Conservation (phyloP, 306 rosid genomes). For the Sesbania bispinosa region DNA sequence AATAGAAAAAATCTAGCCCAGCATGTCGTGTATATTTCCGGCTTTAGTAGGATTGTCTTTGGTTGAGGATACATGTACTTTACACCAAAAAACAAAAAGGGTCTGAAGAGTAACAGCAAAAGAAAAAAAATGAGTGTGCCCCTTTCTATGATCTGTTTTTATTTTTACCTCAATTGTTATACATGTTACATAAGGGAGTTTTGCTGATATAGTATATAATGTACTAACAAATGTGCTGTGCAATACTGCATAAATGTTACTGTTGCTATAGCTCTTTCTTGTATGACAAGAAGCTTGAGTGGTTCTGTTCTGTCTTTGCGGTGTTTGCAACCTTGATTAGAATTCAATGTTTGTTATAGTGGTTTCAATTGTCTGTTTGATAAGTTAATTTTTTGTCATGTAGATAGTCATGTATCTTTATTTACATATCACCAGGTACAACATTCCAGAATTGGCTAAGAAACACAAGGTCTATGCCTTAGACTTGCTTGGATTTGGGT, state of each 20-base stretch:
- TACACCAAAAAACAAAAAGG: too few species aligned
- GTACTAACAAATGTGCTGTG: background rate
- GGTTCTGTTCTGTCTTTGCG: conserved; percentile 10
- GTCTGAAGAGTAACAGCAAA: background rate
- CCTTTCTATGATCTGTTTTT: too few species aligned
- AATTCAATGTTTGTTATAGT: background rate
- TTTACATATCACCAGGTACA: conserved; percentile 54
- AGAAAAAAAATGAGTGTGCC: background rate
- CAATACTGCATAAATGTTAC: background rate
- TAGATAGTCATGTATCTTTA: background rate
- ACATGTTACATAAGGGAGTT: background rate
- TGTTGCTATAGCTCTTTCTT: background rate
- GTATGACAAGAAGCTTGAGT: background rate
- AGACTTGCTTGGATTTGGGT: conserved; percentile 95
- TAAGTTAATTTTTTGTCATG: background rate
- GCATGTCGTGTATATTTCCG: too few species aligned
- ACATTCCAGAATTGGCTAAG: conserved; percentile 90
- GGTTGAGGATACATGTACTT: too few species aligned
- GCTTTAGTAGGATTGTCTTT: too few species aligned
- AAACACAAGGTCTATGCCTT: conserved; percentile 82
- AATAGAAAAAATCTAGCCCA: too few species aligned
- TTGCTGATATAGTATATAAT: background rate
- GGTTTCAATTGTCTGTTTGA: background rate
- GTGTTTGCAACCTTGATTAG: background rate
- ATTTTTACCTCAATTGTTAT: too few species aligned